Evolutionary conservation across 129 eudicot genomes (phyloP).

Genomic region (Dittrichia graveolens): DNA sequence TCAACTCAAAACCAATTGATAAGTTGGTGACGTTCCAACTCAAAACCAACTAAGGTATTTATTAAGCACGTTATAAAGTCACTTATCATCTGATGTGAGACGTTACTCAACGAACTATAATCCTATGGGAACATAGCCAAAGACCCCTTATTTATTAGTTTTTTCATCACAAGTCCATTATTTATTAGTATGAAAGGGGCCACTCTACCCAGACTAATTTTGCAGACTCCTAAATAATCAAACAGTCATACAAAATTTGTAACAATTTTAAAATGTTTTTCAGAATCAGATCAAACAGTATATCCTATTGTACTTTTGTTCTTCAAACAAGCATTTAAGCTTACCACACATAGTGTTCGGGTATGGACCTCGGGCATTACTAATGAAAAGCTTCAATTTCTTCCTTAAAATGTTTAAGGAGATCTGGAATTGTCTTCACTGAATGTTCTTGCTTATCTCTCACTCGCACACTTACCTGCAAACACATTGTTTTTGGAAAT

Average conservation of each 20-base stretch:
- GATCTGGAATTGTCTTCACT: constrained; percentile 51
- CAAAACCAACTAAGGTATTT: no score
- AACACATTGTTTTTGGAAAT: background rate
- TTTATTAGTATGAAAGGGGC: no score
- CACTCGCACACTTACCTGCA: constrained; percentile 83
- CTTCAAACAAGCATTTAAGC: background rate
- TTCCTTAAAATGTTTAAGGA: constrained; percentile 62
- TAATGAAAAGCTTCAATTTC: constrained; percentile 67
- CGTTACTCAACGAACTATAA: no score
- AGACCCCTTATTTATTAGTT: no score
- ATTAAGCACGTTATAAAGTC: no score
- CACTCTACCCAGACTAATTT: background rate
- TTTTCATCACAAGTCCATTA: no score
- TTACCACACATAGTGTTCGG: background rate
- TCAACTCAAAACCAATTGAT: no score
- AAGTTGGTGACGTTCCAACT: no score
- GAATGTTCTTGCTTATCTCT: constrained; percentile 59
- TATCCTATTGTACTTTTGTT: background rate
- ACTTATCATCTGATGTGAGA: no score
- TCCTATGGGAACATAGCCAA: no score
- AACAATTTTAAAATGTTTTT: background rate
- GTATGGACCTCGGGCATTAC: background rate
- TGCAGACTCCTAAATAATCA: background rate
- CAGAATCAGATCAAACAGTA: constrained; percentile 10
- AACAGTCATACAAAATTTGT: background rate